phyloP scores from a whole-genome alignment of 176 grass and related monocot species.

The Phyllostachys edulis region DNA sequence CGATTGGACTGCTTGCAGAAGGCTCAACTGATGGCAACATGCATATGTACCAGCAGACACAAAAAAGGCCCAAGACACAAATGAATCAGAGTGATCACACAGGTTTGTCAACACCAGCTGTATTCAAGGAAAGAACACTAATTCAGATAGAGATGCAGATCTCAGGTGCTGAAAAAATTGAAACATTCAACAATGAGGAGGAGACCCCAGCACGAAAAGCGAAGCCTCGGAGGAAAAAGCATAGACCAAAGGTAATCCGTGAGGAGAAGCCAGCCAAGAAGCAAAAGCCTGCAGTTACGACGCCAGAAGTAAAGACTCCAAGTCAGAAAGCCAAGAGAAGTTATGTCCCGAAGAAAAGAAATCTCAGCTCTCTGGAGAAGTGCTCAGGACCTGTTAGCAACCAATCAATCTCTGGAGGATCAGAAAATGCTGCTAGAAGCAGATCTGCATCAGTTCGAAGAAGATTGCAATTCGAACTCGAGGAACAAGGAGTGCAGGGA shows the following conservation, averaged over 20 bases:
- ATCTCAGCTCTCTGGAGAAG: constrained; percentile 27
- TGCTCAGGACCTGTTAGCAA: background rate
- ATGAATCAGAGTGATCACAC: constrained; percentile 29
- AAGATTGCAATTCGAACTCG: constrained; percentile 44
- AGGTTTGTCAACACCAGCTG: constrained; percentile 26
- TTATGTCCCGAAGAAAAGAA: constrained; percentile 51
- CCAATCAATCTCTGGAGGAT: constrained; percentile 19
- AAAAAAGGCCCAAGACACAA: constrained; percentile 25
- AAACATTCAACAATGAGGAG: constrained; percentile 22
- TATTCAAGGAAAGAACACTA: constrained; percentile 30
- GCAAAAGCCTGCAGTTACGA: constrained; percentile 34
- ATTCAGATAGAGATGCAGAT: constrained; percentile 36
- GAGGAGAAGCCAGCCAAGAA: constrained; percentile 36
- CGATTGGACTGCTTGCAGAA: background rate
- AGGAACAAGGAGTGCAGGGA: constrained; percentile 29
- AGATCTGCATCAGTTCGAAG: constrained; percentile 34
- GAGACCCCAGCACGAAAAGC: constrained; percentile 21
- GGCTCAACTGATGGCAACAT: constrained; percentile 13
- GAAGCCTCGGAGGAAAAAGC: constrained; percentile 48
- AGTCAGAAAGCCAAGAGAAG: constrained; percentile 49
- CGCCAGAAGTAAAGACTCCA: constrained; percentile 32
- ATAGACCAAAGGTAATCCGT: constrained; percentile 66
- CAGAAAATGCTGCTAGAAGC: constrained; percentile 15
- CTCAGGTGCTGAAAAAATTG: constrained; percentile 6
- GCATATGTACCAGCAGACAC: constrained; percentile 15